Evolutionary conservation across 1,284 basidiomycete species (phyloP), one percentile per base, ranked within the genome.

Genomic region (Austroboletus novae-zelandiae): DNA sequence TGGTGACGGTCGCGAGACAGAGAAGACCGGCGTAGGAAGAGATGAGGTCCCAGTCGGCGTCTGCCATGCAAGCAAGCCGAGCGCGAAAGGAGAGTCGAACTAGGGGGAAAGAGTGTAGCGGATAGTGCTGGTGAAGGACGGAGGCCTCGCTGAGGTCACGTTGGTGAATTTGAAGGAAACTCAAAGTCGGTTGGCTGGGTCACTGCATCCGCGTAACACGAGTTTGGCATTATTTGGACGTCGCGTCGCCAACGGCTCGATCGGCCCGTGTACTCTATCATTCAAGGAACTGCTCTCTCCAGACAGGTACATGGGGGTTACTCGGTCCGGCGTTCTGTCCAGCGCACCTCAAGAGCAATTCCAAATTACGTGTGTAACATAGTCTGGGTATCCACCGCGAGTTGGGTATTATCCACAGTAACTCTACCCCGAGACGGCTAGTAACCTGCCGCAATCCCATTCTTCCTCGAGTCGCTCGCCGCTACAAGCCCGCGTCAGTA

Each of bases 401-500:
- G 18, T 8, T 20, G 14, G 10, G 17, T 49, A 29, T 34, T 23
- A 20, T 20, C 36, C 13, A 20, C 9, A 20, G 4, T 18, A 10
- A 3, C 36, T 48, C 29, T 43, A 27, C n/a, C 23, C 29, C 15
- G 5, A 36, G 31, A 36, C 14, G 15, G 3, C 71, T 62, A 91
- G 69, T 89, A 92, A 5, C 89, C 90, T 44, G 87, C 81, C 10
- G 90, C 88, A 47, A 91, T 80, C 17, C 90, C 89, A 55, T 90
- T 86, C 74, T 91, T 92, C 62, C 89, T 80, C 13, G 86, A 90
- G 67, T 92, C 90, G 60, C 87, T 90, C 9, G 89, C 87, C 60
- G 88, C 89, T 89, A 59, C 31, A 35, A 41, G 29, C 48, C 53
- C 8, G 9, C 9, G 11, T 61, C 17, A 58, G 20, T 45, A 53